Conservation (phyloP, 2,329 filamentous ascomycete species). For the Colletotrichum lindemuthianum region DNA sequence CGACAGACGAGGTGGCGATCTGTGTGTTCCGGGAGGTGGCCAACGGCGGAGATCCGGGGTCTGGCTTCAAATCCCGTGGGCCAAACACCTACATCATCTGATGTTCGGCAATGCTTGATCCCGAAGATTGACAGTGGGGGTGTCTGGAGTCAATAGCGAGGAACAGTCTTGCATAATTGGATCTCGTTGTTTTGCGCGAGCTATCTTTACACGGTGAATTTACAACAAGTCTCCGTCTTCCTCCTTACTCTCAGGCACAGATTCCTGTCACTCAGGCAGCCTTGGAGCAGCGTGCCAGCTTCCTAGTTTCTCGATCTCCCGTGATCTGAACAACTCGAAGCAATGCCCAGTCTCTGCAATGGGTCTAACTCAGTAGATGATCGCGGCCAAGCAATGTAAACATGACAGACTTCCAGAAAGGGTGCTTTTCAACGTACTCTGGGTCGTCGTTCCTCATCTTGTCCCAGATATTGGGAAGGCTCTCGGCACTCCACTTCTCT, state of each 20-base stretch:
- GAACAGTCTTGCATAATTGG: no score
- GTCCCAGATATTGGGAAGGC: conserved; percentile 72
- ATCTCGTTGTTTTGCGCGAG: neutral
- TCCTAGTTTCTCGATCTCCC: no score
- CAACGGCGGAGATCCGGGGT: conserved; percentile 27
- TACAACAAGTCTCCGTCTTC: neutral
- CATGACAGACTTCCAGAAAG: conserved; percentile 3
- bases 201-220: no score
- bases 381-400: neutral
- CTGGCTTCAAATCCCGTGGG: conserved; percentile 28
- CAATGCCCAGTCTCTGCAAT: neutral
- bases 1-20: neutral
- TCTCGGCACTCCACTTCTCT: conserved; percentile 65
- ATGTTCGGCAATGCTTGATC: conserved; percentile 22
- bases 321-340: no score
- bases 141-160: neutral
- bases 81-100: conserved; percentile 24
- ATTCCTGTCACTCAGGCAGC: no score
- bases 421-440: conserved; percentile 2
- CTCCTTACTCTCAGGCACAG: neutral
- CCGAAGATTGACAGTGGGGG: neutral
- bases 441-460: conserved; percentile 62
- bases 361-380: neutral
- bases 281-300: no score
- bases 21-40: conserved; percentile 10